phyloP scores from a whole-genome alignment of 345 rosid species.

The Toxicodendron radicans region DNA sequence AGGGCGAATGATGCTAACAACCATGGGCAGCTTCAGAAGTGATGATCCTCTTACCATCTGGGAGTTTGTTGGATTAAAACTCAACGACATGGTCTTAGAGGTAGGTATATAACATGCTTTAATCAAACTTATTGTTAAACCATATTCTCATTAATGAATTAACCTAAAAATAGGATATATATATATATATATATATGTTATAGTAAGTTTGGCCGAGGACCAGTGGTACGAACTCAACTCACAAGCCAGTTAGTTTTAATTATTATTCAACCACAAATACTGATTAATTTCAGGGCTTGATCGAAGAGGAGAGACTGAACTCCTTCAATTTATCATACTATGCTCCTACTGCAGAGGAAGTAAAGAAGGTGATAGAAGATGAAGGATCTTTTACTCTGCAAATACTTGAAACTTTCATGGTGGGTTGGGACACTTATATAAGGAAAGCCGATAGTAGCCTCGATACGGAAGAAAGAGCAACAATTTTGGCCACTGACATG shows the following conservation, averaged over 20 bases:
- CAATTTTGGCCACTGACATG: not conserved
- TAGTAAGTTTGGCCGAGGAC: too few species aligned
- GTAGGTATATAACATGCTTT: too few species aligned
- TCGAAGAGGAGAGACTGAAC: conserved; percentile 4
- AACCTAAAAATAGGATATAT: too few species aligned
- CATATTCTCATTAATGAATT: too few species aligned
- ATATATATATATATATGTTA: too few species aligned
- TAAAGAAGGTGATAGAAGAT: not conserved
- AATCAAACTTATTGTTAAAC: too few species aligned
- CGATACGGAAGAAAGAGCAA: not conserved
- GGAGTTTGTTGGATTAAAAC: not conserved
- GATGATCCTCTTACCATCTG: not conserved
- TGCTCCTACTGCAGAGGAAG: not conserved
- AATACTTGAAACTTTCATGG: not conserved
- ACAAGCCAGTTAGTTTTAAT: too few species aligned
- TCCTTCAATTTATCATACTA: conserved; percentile 9
- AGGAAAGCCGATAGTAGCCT: not conserved
- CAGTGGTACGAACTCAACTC: too few species aligned
- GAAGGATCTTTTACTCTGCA: conserved; percentile 1
- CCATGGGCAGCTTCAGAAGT: not conserved
- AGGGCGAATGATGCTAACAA: not conserved
- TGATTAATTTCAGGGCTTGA: not conserved
- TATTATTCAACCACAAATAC: too few species aligned
- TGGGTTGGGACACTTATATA: not conserved
- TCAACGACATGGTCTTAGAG: not conserved